Conservation (phyloP, 1,139 yeast species). For the Kodamaea alishanica region DNA sequence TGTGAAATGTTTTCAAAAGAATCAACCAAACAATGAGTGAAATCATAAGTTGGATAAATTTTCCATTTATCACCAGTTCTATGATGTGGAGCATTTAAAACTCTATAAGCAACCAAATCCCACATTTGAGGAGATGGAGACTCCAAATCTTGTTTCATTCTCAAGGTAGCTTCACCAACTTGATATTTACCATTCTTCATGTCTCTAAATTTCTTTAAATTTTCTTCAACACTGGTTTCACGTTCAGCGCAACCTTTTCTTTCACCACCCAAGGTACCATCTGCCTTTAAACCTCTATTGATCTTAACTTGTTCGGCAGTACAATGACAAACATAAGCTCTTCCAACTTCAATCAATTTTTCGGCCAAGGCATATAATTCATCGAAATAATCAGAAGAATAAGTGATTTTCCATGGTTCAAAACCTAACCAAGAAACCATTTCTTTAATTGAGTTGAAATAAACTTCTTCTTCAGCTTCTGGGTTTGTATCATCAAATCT, state of each 20-base stretch:
- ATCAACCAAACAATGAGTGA: conserved; percentile 98
- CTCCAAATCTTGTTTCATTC: conserved; percentile 94
- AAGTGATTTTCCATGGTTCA: conserved; percentile 87
- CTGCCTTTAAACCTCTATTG: conserved; percentile 85
- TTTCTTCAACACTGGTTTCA: conserved; percentile 63
- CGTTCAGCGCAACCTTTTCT: conserved; percentile 82
- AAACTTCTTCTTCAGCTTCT: conserved; percentile 94
- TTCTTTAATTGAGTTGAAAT: conserved; percentile 75
- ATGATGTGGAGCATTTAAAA: conserved; percentile 86
- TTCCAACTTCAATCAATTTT: conserved; percentile 60
- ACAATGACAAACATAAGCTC: conserved; percentile 91
- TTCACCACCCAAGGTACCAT: conserved; percentile 91
- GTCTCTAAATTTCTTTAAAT: conserved; percentile 73
- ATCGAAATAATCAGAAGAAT: conserved; percentile 94
- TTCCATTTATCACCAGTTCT: conserved; percentile 97
- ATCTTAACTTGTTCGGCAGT: conserved; percentile 87
- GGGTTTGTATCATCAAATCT: conserved; percentile 98
- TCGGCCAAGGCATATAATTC: conserved; percentile 85
- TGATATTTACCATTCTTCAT: conserved; percentile 88
- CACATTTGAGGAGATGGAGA: conserved; percentile 99
- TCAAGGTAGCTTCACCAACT: conserved; percentile 88
- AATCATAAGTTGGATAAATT: conserved; percentile 97
- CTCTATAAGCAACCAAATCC: conserved; percentile 99
- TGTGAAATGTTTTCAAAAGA: conserved; percentile 94
- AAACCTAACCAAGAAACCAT: conserved; percentile 94